Conservation (phyloP, 1,284 basidiomycete species). For the Rhizoctonia solani region DNA sequence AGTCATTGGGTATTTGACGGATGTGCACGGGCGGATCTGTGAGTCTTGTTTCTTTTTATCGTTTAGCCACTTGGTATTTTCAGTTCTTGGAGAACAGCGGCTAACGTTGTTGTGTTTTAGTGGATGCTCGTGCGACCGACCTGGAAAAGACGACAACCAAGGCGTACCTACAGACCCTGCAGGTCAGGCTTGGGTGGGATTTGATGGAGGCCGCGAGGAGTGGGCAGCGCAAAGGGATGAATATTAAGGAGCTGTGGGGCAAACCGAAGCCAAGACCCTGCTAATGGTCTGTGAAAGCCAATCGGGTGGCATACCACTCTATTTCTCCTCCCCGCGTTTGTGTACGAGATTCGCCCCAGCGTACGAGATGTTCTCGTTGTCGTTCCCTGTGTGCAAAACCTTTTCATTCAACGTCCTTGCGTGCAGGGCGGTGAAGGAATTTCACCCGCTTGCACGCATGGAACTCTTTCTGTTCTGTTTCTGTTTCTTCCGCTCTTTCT, state of each 20-base stretch:
- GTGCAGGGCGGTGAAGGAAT: not conserved
- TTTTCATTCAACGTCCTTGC: not conserved
- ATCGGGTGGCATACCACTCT: too few relatives aligned
- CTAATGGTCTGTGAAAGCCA: too few relatives aligned
- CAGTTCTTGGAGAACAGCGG: too few relatives aligned
- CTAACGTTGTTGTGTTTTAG: not conserved
- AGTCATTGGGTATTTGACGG: not conserved
- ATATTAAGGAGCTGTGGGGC: constrained; percentile 13
- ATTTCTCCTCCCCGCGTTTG: too few relatives aligned
- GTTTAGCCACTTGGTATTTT: not conserved
- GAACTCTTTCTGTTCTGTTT: not conserved
- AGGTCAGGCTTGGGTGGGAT: constrained; percentile 18
- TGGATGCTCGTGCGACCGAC: constrained; percentile 19
- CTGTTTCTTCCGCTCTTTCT: too few relatives aligned
- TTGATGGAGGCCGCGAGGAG: constrained; percentile 16
- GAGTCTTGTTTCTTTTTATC: not conserved
- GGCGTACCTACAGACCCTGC: constrained; percentile 3
- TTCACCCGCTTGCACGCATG: not conserved
- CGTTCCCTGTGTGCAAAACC: not conserved
- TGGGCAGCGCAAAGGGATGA: not conserved
- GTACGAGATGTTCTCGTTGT: too few relatives aligned
- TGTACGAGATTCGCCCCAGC: too few relatives aligned
- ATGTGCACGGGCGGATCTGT: constrained; percentile 20
- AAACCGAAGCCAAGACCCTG: not conserved
- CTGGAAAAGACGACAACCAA: constrained; percentile 14